A percentile compares a stretch with the other conserved stretches of the same genome.
These are phyloP conservation scores for Mucor irregularis DNA, from an alignment of 371 early-diverging fungal species.

Conservation along the genomic window DNA sequence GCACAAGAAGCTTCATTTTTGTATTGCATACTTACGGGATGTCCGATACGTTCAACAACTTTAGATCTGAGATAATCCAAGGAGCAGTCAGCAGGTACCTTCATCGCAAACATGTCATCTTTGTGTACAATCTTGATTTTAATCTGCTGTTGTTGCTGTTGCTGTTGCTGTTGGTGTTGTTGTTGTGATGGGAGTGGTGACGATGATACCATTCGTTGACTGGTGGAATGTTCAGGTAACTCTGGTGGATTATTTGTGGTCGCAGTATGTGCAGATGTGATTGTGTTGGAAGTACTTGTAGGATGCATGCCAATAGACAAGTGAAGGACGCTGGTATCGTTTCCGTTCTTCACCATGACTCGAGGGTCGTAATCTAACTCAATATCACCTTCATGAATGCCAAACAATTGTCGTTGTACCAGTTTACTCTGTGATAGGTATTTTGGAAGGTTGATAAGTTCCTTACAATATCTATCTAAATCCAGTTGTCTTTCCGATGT, in stretches of 20 bases:
- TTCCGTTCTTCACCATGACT: too few species aligned
- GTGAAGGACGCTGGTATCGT: too few species aligned
- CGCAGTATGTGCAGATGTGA: too few species aligned
- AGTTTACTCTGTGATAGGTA: slow-evolving; percentile 54
- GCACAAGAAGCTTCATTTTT: slow-evolving; percentile 24
- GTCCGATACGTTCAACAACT: slow-evolving; percentile 54
- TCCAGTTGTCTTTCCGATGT: slow-evolving; percentile 52
- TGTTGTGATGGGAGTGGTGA: background rate
- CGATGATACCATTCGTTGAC: background rate
- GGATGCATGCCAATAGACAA: too few species aligned
- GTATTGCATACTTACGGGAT: slow-evolving; percentile 19
- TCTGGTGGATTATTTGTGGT: too few species aligned
- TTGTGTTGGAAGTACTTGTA: too few species aligned
- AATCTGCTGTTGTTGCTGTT: slow-evolving; percentile 27
- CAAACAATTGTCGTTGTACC: slow-evolving; percentile 58
- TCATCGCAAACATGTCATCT: slow-evolving; percentile 71
- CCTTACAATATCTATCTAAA: slow-evolving; percentile 66
- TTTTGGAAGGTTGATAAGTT: slow-evolving; percentile 55
- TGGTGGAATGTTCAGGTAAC: too few species aligned
- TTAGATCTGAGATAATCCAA: slow-evolving; percentile 50
- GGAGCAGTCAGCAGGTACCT: slow-evolving; percentile 57
- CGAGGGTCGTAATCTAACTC: slow-evolving; percentile 48
- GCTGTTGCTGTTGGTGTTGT: background rate
- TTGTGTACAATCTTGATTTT: slow-evolving; percentile 67
- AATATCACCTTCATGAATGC: slow-evolving; percentile 59